A percentile compares a stretch with the other conserved stretches of the same genome.
These are phyloP conservation scores for Phoma sp. DNA, from an alignment of 2,329 filamentous ascomycete species.

Conservation along the genomic window DNA sequence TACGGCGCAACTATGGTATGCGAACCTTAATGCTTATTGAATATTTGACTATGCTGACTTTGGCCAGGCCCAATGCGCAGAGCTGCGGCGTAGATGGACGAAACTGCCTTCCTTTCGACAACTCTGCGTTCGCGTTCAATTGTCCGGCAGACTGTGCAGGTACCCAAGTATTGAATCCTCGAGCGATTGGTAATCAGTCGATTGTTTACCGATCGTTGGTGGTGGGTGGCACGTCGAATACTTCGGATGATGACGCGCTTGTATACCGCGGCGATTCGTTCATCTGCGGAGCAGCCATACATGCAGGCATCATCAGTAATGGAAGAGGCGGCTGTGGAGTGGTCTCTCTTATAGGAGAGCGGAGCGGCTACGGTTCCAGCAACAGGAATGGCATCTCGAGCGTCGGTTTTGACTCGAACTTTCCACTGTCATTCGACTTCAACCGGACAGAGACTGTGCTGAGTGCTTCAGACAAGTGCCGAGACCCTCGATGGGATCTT, in stretches of 20 bases:
- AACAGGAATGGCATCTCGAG: conserved; percentile 42
- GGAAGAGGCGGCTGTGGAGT: conserved; percentile 44
- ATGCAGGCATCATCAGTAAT: conserved; percentile 41
- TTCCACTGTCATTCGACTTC: conserved; percentile 45
- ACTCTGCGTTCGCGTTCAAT: conserved; percentile 60
- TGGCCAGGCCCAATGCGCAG: conserved; percentile 35
- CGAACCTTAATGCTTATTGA: background rate
- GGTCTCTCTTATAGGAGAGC: conserved; percentile 35
- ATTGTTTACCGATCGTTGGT: conserved; percentile 70
- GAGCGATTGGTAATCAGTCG: conserved; percentile 63
- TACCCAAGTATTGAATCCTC: conserved; percentile 56
- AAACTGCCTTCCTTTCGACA: conserved; percentile 61
- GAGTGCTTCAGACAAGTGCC: conserved; percentile 30
- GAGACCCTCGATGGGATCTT: conserved; percentile 44
- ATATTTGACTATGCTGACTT: conserved; percentile 10
- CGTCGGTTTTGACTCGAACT: conserved; percentile 41
- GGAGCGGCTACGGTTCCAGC: conserved; percentile 27
- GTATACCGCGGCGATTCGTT: conserved; percentile 49
- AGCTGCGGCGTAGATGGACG: conserved; percentile 62
- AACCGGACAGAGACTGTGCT: conserved; percentile 20
- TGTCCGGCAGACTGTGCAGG: conserved; percentile 62
- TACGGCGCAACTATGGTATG: conserved; percentile 70
- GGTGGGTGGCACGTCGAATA: conserved; percentile 64
- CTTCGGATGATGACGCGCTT: conserved; percentile 16
- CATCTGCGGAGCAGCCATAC: conserved; percentile 47